These are phyloP conservation scores for Yamadazyma pseudoaaseri DNA, from an alignment of 1,139 yeast genomes.

Conservation along the genomic window DNA sequence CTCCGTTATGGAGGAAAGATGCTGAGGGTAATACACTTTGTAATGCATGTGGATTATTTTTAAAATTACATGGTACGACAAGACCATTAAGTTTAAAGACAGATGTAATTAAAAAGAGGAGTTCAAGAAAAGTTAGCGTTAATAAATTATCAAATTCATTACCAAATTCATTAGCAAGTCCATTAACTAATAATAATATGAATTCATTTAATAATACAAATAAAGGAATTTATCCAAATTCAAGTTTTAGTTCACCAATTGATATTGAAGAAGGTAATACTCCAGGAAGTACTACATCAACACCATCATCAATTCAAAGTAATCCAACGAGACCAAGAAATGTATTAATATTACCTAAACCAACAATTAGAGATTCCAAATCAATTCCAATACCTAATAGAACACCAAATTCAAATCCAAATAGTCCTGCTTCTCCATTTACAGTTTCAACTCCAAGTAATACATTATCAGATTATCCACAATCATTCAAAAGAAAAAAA, in stretches of 20 bases:
- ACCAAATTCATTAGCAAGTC: conserved; percentile 10
- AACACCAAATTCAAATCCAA: conserved; percentile 13
- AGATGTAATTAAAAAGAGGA: conserved; percentile 82
- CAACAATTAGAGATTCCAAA: conserved; percentile 16
- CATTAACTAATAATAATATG: conserved; percentile 4
- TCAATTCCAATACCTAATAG: conserved; percentile 29
- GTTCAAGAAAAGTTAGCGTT: conserved; percentile 12
- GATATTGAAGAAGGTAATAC: conserved; percentile 11
- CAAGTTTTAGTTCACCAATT: conserved; percentile 11
- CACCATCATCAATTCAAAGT: conserved; percentile 6
- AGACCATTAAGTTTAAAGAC: conserved; percentile 72
- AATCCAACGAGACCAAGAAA: conserved; percentile 28
- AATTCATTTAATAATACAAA: conserved; percentile 5
- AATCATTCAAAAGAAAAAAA: conserved; percentile 44
- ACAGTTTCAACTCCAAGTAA: conserved; percentile 7
- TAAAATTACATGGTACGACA: conserved; percentile 57
- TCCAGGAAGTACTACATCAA: conserved; percentile 9
- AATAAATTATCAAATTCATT: conserved; percentile 14
- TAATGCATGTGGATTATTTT: conserved; percentile 60
- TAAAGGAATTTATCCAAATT: conserved; percentile 9
- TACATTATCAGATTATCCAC: conserved; percentile 17
- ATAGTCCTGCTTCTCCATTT: conserved; percentile 25
- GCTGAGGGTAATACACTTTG: conserved; percentile 56
- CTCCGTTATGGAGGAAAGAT: conserved; percentile 59
- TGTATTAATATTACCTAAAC: conserved; percentile 46